Base-by-base conservation (phyloP, 2,329 filamentous ascomycete species). In the Alternaria atra region DNA sequence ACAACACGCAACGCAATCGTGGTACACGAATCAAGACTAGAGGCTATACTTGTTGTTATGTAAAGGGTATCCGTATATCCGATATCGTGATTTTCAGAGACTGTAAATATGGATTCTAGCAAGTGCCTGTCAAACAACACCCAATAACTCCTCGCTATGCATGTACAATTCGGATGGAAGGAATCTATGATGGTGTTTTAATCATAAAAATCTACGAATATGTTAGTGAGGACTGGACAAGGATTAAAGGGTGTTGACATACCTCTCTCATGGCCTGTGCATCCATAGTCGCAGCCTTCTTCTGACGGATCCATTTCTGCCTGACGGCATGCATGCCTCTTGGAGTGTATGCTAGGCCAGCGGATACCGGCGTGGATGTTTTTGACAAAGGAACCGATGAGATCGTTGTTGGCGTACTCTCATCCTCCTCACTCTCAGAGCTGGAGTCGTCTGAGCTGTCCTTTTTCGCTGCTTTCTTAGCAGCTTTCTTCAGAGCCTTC, bases 241-340 rank as follows among this genome's bases (percentile, higher is more conserved):
- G 40, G n/a, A 7, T 1, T 12, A 12, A 4, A 15, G 2, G 13
- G 12, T 17, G 13, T 12, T 15, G 37, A 68, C 70, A 53, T 81
- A 94, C 91, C 88, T 97, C 93, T 77, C 94, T 94, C 73, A 98
- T 80, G 13, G 93, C 92, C 73, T 90, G 89, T 50, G 89, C 86
- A 77, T 97, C 91, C 82, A 93, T 86, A 60, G 93, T 86, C 2
- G 94, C 93, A 82, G 90, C 87, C 71, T 89, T 89, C 83, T 98
- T 98, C 71, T 95, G 92, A 58, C 90, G 90, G 72, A 98, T 97
- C 78, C 94, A 92, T 61, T 92, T 86, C 68, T 91, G 89, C 65
- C 94, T 85, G 47, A 94, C 88, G 55, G 91, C 86, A 76, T 94
- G 91, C 65, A 93, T 86, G 50, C 85, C 88, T 27, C 85, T 83